These are phyloP conservation scores for Lolium perenne DNA, from an alignment of 176 grass and related monocot species.

Conservation along the genomic window DNA sequence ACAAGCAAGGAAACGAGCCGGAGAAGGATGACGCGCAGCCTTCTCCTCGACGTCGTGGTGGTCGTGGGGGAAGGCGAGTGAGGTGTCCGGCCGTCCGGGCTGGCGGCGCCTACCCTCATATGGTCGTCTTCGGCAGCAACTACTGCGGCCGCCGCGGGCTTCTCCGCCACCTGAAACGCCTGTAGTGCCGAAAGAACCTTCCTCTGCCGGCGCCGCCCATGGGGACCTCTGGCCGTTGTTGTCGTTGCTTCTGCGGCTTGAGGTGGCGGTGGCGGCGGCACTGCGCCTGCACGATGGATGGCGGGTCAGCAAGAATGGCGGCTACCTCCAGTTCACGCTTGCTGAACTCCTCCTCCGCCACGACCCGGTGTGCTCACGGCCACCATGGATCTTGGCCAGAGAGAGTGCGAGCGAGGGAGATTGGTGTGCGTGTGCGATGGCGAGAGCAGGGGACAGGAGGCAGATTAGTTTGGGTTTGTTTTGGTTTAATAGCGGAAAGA, in stretches of 20 bases:
- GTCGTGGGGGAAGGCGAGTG: conserved; percentile 41
- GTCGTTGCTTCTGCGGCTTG: not conserved
- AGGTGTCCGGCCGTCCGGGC: conserved; percentile 62
- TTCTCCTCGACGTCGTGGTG: not conserved
- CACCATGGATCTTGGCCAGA: too few species aligned
- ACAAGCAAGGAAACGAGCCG: too few species aligned
- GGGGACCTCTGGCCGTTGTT: conserved; percentile 23
- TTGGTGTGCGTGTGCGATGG: too few species aligned
- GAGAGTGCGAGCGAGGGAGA: too few species aligned
- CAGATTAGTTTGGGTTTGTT: too few species aligned
- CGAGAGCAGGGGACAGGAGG: too few species aligned
- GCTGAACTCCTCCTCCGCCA: not conserved
- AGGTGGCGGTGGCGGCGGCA: conserved; percentile 5
- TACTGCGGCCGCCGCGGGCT: not conserved
- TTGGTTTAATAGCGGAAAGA: too few species aligned
- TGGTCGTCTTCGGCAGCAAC: not conserved
- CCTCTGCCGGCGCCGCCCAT: conserved; percentile 25
- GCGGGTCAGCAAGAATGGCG: conserved; percentile 38
- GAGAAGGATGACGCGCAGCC: too few species aligned
- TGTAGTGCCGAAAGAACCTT: not conserved
- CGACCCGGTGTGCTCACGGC: too few species aligned
- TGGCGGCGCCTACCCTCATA: conserved; percentile 29
- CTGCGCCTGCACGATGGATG: conserved; percentile 14
- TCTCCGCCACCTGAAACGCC: not conserved
- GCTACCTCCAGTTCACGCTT: conserved; percentile 31